Percentiles rank a stretch among this genome's conserved stretches.
Conservation (phyloP, 768 basidiomycete genomes). For the Auriscalpium vulgare region DNA sequence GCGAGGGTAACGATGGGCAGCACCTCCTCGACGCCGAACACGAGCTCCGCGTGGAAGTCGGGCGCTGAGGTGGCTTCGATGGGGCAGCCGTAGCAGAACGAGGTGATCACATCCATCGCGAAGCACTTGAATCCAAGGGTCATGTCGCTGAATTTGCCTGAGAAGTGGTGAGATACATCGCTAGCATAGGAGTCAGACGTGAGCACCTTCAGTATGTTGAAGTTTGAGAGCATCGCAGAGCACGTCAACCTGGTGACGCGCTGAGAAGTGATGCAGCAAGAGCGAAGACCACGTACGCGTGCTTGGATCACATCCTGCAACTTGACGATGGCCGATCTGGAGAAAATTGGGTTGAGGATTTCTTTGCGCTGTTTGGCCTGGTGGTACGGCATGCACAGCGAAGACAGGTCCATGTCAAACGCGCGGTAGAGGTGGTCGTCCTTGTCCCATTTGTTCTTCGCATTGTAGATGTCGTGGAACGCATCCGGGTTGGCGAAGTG, state of each 20-base stretch:
- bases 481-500: constrained; percentile 1
- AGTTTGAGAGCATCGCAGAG: too few relatives aligned
- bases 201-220: background rate
- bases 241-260: background rate
- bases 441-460: constrained; percentile 6
- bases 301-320: background rate
- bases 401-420: background rate
- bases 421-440: constrained; percentile 1
- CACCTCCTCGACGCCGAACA: background rate
- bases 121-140: background rate
- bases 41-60: background rate
- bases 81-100: background rate
- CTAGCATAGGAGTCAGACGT: background rate
- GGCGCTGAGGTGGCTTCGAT: background rate
- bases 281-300: background rate
- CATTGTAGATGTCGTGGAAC: constrained; percentile 1
- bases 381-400: background rate
- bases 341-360: background rate
- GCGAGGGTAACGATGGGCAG: background rate
- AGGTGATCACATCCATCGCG: background rate
- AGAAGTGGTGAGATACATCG: too few relatives aligned
- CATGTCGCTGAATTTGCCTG: background rate
- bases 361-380: constrained; percentile 1
- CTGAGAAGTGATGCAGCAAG: background rate
- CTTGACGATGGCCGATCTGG: background rate